Evolutionary conservation across 2,329 filamentous ascomycete genomes (phyloP), one percentile per base, ranked within the genome.

Genomic region (Cladosporium phlei): DNA sequence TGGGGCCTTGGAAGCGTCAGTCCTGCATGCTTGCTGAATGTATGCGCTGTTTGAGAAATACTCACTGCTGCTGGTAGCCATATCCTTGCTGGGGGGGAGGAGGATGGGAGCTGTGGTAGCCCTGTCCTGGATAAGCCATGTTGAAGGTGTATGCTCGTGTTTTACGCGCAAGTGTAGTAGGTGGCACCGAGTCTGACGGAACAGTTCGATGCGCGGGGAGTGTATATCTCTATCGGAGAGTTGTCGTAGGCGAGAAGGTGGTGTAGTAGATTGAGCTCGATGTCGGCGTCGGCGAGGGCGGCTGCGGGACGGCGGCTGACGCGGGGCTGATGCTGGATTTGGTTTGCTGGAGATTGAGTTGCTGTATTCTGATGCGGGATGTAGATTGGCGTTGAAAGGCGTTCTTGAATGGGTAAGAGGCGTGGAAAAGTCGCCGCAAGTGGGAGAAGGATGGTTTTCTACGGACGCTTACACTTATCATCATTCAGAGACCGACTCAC

Each of bases 51-150:
- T 8, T 8, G 5, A 43, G 47, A 50, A 50, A 25, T 52, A 51
- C 43, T 55, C 53, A 43, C 46, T 52, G 52, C 9, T 52, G 57
- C 17, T 55, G 58, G 25, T 55, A 56, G 30, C 52, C 52, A 22
- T 42, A 33, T 10, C 32, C 32, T 35, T 22, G 20, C 5, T 35
- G 24, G 17, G 11, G 19, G 10, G 34, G 34, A 11, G 34, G 34
- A 37, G 34, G 34, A 14, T 58, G 52, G 22, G 59, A 53, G 47
- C 59, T 59, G 52, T 62, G 60, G 47, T 62, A 62, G 35, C 54
- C 55, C 51, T 62, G 60, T 40, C 61, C 61, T 14, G 61, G 60
- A 32, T 39, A 50, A 14, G 45, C 45, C 45, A 47, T 47, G 28
- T 16, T 29, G 4, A 29, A 29, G 21, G 24, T 16, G 43, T 38